Evolutionary conservation across 768 basidiomycete genomes (phyloP).

Genomic region (Cystobasidium tubakii): DNA sequence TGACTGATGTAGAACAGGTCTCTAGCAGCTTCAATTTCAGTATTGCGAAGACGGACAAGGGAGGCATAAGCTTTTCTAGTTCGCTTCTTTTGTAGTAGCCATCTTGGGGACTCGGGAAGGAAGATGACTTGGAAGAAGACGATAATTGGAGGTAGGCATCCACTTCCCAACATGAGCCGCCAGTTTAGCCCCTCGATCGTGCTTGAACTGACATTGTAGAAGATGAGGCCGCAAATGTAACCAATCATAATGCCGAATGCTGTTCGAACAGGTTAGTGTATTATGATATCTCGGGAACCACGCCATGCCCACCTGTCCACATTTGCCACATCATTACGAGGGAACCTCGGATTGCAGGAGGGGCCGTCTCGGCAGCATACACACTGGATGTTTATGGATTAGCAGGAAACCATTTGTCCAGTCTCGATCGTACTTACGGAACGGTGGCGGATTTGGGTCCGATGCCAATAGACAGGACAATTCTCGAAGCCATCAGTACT

Average conservation of each 20-base stretch:
- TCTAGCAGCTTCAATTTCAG: slow-evolving; percentile 51
- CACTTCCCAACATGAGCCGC: slow-evolving; percentile 47
- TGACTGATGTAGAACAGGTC: slow-evolving; percentile 52
- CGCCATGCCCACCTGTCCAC: slow-evolving; percentile 42
- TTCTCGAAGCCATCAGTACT: slow-evolving; percentile 30
- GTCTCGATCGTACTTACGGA: slow-evolving; percentile 49
- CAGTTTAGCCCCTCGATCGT: slow-evolving; percentile 33
- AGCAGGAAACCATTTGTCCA: not conserved
- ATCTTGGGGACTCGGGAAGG: slow-evolving; percentile 51
- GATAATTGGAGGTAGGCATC: slow-evolving; percentile 50
- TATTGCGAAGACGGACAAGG: slow-evolving; percentile 48
- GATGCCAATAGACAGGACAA: slow-evolving; percentile 54
- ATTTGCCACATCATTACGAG: slow-evolving; percentile 81
- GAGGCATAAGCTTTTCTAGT: slow-evolving; percentile 50
- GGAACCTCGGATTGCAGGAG: slow-evolving; percentile 75
- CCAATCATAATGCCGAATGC: slow-evolving; percentile 28
- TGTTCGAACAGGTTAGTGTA: not conserved
- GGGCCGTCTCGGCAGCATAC: slow-evolving; percentile 71
- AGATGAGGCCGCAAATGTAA: slow-evolving; percentile 19
- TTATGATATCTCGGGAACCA: not conserved
- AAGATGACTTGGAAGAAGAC: slow-evolving; percentile 48
- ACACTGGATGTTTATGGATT: not conserved
- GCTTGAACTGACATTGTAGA: slow-evolving; percentile 30
- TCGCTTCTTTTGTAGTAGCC: slow-evolving; percentile 48
- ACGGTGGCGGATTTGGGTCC: slow-evolving; percentile 58